phyloP scores from a whole-genome alignment of 192 early-diverging fungal species.

The Chytriomyces sp. region DNA sequence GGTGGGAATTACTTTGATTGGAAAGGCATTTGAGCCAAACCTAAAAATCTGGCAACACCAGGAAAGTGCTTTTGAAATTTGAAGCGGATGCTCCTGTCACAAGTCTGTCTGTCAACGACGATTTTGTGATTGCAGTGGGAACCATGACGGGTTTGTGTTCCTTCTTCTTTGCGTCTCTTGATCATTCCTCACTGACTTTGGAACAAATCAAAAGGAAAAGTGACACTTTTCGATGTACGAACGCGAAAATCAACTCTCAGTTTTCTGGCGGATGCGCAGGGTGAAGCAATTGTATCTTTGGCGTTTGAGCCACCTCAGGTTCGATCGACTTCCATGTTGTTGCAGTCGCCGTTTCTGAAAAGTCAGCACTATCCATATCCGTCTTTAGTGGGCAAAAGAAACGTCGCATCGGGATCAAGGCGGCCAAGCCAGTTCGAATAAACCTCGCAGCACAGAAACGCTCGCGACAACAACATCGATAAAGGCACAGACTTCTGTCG shows the following conservation, averaged over 20 bases:
- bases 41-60: conserved; percentile 4
- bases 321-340: neutral
- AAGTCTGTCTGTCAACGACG: conserved; percentile 43
- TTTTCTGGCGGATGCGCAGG: neutral
- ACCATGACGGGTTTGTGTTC: conserved; percentile 24
- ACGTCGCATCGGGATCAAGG: conserved; percentile 32
- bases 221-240: conserved; percentile 45
- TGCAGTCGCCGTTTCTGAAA: neutral
- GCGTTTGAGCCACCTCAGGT: conserved; percentile 49
- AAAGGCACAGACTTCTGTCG: neutral
- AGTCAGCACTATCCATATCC: neutral
- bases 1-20: neutral
- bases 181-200: neutral
- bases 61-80: conserved; percentile 36
- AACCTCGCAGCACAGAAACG: neutral
- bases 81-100: conserved; percentile 39
- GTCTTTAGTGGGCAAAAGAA: conserved; percentile 35
- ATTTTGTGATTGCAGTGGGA: conserved; percentile 47
- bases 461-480: neutral
- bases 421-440: neutral
- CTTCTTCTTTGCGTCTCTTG: neutral
- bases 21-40: neutral
- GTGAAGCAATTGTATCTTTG: conserved; percentile 22
- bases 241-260: conserved; percentile 15
- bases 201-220: conserved; percentile 18